phyloP scores from a whole-genome alignment of 2,329 filamentous ascomycete species.

The Corynespora cassiicola region DNA sequence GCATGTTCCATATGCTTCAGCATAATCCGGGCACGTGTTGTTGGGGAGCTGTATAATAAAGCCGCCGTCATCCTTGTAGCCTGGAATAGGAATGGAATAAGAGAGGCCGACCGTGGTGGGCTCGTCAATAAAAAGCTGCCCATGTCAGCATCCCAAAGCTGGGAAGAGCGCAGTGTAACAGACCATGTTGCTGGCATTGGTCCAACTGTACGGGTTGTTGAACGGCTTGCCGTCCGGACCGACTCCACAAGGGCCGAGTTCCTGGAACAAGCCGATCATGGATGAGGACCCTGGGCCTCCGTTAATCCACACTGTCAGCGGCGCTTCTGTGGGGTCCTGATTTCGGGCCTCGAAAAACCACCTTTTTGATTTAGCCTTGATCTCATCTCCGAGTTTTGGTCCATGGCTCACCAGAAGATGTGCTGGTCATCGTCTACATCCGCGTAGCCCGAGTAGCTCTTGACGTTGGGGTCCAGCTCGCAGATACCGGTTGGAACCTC shows the following conservation, averaged over 20 bases:
- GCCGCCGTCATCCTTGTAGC: slow-evolving; percentile 40
- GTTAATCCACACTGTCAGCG: slow-evolving; percentile 66
- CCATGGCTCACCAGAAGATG: slow-evolving; percentile 56
- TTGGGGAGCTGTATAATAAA: slow-evolving; percentile 54
- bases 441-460: slow-evolving; percentile 63
- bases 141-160: neutral
- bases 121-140: slow-evolving; percentile 70
- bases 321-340: slow-evolving; percentile 57
- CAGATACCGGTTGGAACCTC: slow-evolving; percentile 62
- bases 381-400: neutral
- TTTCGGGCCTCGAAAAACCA: slow-evolving; percentile 64
- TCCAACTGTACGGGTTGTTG: slow-evolving; percentile 70
- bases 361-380: slow-evolving; percentile 14
- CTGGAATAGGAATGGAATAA: slow-evolving; percentile 56
- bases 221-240: slow-evolving; percentile 54
- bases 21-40: slow-evolving; percentile 59
- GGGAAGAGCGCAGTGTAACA: neutral
- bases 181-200: slow-evolving; percentile 66
- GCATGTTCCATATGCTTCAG: slow-evolving; percentile 50
- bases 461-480: slow-evolving; percentile 62
- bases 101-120: slow-evolving; percentile 66
- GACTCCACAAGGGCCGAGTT: slow-evolving; percentile 61
- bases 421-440: slow-evolving; percentile 60
- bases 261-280: slow-evolving; percentile 62
- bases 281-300: slow-evolving; percentile 64